phyloP scores from a whole-genome alignment of 768 basidiomycete genomes.

The Amanita fuliginea region DNA sequence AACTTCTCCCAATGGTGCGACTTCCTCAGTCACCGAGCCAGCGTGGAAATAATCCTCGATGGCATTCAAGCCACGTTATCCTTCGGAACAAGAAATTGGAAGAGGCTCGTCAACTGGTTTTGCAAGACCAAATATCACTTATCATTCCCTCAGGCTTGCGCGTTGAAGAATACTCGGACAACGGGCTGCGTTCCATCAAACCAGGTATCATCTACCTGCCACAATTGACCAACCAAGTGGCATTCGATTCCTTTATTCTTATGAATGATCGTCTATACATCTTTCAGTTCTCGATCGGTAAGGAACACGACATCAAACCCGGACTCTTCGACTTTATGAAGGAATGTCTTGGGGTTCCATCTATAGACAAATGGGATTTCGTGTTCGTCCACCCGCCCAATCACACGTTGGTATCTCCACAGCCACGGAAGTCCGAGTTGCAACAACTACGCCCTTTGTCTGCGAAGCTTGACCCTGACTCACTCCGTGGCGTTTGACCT shows the following conservation, averaged over 20 bases:
- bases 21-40: background rate
- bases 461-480: no score
- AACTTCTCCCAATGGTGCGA: conserved; percentile 1
- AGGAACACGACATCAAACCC: background rate
- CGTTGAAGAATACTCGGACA: conserved; percentile 2
- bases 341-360: conserved; percentile 8
- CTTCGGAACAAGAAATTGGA: conserved; percentile 4
- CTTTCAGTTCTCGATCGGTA: no score
- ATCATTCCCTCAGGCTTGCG: background rate
- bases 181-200: background rate
- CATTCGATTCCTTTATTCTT: no score
- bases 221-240: background rate
- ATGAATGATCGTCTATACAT: no score
- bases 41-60: background rate
- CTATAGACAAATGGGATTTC: no score
- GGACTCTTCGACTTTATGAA: conserved; percentile 2
- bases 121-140: no score
- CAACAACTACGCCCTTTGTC: background rate
- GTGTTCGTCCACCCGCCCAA: conserved; percentile 6
- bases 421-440: conserved; percentile 1
- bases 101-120: no score
- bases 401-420: conserved; percentile 6
- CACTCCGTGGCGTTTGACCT: no score
- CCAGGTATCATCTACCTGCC: background rate
- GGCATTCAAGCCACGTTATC: no score